Percentiles rank a stretch among this genome's conserved stretches.
Evolutionary conservation across 2,329 filamentous ascomycete species (phyloP).

Genomic region (Fusarium sp.): DNA sequence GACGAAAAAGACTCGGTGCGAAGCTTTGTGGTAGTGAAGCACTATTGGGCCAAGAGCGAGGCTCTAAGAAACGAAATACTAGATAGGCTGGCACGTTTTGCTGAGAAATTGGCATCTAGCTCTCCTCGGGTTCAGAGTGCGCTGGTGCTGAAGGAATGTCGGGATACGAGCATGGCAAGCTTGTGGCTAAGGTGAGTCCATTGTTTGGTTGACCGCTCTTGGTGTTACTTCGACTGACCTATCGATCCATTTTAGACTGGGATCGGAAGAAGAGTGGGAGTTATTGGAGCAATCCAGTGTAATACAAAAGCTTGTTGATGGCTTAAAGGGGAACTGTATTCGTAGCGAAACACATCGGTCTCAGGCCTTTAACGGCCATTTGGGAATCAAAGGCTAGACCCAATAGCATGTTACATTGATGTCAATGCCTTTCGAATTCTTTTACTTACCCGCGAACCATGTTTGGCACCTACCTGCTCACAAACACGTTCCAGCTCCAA

Average conservation of each 20-base stretch:
- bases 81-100: accelerated
- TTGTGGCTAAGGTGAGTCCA: neutral
- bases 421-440: accelerated
- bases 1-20: neutral
- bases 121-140: neutral
- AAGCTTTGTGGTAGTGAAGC: neutral
- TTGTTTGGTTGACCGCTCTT: accelerated
- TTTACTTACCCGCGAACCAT: neutral
- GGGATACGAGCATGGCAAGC: neutral
- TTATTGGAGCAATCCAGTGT: accelerated
- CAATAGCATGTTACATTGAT: neutral
- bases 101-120: neutral
- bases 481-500: neutral
- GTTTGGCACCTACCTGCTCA: neutral
- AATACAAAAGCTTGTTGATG: neutral
- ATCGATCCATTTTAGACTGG: neutral
- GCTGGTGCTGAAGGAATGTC: neutral
- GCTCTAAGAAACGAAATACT: neutral
- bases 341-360: neutral
- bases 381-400: neutral
- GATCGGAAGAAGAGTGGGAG: neutral
- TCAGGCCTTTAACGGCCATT: neutral
- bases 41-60: neutral
- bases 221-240: neutral
- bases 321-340: neutral